Conservation (phyloP, 2,329 filamentous ascomycete genomes). For the Leptoxyphium fumago region DNA sequence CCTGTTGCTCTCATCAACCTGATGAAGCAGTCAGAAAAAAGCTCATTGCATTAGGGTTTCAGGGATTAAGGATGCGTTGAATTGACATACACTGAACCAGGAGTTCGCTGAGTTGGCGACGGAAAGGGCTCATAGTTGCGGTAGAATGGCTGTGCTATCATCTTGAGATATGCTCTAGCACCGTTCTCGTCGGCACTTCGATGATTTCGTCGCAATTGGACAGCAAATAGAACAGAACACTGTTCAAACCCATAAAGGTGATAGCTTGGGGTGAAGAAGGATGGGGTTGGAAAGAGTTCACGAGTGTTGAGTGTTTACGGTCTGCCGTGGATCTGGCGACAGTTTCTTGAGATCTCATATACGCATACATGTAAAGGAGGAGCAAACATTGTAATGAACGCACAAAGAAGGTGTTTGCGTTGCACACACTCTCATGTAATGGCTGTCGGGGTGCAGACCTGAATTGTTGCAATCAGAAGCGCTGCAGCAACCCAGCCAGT, state of each 20-base stretch:
- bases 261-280: too few relatives aligned
- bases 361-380: background rate
- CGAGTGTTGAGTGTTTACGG: too few relatives aligned
- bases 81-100: background rate
- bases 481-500: too few relatives aligned
- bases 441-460: background rate
- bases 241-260: too few relatives aligned
- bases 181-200: conserved; percentile 7
- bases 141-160: conserved; percentile 18
- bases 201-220: background rate
- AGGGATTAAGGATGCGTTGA: background rate
- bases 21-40: background rate
- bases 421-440: background rate
- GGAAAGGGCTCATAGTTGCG: background rate
- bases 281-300: too few relatives aligned
- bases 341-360: too few relatives aligned
- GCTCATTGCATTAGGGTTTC: background rate
- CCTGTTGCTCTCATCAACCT: background rate
- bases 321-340: too few relatives aligned
- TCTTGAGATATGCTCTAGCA: conserved; percentile 7
- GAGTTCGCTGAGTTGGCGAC: background rate
- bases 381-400: background rate
- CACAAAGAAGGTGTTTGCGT: conserved; percentile 1
- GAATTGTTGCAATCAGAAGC: too few relatives aligned
- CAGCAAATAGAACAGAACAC: too few relatives aligned